Conservation (phyloP, 306 rosid genomes). For the Biancaea sappan region DNA sequence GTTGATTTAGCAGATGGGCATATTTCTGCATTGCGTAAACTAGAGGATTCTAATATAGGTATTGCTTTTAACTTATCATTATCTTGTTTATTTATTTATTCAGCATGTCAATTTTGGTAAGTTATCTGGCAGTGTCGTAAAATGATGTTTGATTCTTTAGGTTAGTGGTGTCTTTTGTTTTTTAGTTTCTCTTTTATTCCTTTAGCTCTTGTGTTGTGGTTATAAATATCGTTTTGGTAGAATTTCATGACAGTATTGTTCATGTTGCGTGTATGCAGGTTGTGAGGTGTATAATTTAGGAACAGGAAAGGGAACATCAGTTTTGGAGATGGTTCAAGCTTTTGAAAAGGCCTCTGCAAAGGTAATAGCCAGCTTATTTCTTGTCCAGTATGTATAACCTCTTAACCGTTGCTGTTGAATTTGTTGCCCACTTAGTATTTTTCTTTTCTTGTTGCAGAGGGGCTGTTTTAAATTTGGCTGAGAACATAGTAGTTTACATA, state of each 20-base stretch:
- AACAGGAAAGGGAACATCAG: conserved; percentile 95
- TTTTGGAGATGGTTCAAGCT: conserved; percentile 90
- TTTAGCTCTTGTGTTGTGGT: background rate
- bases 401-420: background rate
- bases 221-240: background rate
- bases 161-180: background rate
- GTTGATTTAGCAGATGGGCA: conserved; percentile 94
- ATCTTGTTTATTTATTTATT: background rate
- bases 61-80: conserved; percentile 2
- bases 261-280: conserved; percentile 43
- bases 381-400: background rate
- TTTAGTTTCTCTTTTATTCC: too few relatives aligned
- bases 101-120: background rate
- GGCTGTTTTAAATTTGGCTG: background rate
- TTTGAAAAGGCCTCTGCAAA: conserved; percentile 90
- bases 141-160: background rate
- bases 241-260: background rate
- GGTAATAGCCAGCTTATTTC: conserved; percentile 43
- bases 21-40: conserved; percentile 77
- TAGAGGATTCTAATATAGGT: conserved; percentile 73
- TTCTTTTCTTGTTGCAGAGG: background rate
- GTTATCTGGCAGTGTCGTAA: conserved; percentile 15
- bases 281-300: conserved; percentile 96
- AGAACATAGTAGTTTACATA: background rate
- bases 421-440: too few relatives aligned